phyloP scores from a whole-genome alignment of 257 asterid genomes.

The Ophiorrhiza pumila region DNA sequence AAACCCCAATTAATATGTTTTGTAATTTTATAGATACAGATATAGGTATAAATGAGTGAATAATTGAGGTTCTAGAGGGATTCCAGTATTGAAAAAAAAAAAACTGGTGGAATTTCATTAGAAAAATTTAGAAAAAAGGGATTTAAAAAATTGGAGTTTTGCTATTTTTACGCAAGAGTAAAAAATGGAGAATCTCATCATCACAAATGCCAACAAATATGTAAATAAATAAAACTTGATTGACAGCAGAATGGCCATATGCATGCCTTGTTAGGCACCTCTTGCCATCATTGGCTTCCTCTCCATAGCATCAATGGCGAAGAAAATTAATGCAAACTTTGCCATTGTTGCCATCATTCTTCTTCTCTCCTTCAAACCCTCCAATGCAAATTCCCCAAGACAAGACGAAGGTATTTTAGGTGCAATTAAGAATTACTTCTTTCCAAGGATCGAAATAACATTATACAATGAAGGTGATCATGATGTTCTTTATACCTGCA shows the following conservation, averaged over 20 bases:
- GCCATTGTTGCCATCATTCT: conserved; percentile 7
- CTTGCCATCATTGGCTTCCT: background rate
- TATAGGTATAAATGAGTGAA: too few species aligned
- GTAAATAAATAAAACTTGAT: background rate
- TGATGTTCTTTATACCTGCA: conserved; percentile 18
- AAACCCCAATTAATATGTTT: too few species aligned
- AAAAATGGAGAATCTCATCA: too few species aligned
- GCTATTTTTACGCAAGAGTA: too few species aligned
- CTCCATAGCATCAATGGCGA: background rate
- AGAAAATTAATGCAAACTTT: background rate
- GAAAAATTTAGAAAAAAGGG: too few species aligned
- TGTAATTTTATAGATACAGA: too few species aligned
- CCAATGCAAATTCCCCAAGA: background rate
- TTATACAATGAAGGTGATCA: conserved; percentile 17
- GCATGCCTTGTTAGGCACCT: background rate
- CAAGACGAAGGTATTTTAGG: background rate
- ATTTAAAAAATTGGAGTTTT: too few species aligned
- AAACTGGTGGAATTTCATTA: too few species aligned
- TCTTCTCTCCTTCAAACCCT: background rate
- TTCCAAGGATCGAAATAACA: conserved; percentile 18
- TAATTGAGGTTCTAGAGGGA: too few species aligned
- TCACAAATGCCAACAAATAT: background rate
- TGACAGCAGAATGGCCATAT: background rate
- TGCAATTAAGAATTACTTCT: background rate
- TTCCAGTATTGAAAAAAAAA: too few species aligned